Base-by-base conservation (phyloP, 2,329 filamentous ascomycete genomes). In the Talaromyces islandicus region DNA sequence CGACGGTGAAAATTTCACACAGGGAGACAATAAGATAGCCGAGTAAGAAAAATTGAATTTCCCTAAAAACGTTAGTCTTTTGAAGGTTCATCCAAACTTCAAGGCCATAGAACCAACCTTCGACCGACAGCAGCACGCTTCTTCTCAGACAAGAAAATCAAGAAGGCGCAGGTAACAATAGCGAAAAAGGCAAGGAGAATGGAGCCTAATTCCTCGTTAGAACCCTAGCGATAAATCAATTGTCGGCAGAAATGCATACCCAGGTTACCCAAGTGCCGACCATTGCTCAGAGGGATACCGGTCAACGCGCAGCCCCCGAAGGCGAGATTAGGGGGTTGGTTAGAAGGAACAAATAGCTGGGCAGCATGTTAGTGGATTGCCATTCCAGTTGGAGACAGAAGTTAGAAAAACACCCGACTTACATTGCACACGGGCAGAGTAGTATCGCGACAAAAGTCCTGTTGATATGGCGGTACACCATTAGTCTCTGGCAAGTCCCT, bases 1-100 rank as follows among this genome's bases (percentile, higher is more conserved):
- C 94, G 38, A 97, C 87, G 0, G 92, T 92, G 78, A 99, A 97
- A 70, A 99, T 96, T 75, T 97, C 94, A 77, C 92, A 97, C 69
- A 99, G 90, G 68, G 90, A 87, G 63, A 97, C 87, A 61, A 97
- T 77, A 60, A 96, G 88, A 74, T 91, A 99, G 56, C 89, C 88
- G 48, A 90, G 64, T 56, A 99, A 84, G 78, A 99, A 97, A 35
- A 97, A 70, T 81, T 99, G 94, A 85, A 99, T 97, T 77, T 99
- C 94, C 75, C 94, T 96, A 70, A n/a, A 56, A n/a, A 48, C 14
- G 53, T 55, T 57, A 60, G 46, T 38, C 12, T 38, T 7, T 11
- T 19, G 6, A 5, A 35, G 12, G 25, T 4, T 21, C 3, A 4
- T 35, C 17, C 4, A 48, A 30, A 12, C 17, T 21, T 30, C 10